Evolutionary conservation across 345 rosid genomes (phyloP), one percentile per base, ranked within the genome.

Genomic region (Hibiscus tridactylites): DNA sequence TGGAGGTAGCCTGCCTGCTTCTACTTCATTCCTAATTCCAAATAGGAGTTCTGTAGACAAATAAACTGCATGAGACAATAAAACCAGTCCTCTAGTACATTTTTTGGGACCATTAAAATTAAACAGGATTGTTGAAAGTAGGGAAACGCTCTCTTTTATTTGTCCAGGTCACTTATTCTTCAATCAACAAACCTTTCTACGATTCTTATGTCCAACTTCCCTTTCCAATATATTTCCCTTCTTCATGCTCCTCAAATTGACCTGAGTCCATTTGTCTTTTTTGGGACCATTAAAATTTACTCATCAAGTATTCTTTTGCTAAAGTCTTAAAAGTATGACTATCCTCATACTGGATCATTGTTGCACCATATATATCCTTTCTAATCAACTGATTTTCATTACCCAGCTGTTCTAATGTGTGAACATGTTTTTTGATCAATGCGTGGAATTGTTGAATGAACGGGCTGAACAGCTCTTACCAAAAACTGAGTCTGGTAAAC

Each of bases 1-100:
- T 44, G 86, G 77, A 71, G 97, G 86, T 77, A 95, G 74, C 83
- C 85, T 86, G 79, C 93, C 92, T 46, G 86, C 90, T 72, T 86
- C 91, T 52, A 75, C 77, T 87, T 88, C 95, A 84, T 82, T 86
- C 66, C 72, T 84, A 68, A 94, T 85, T 77, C 91, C 90, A 79
- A 85, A 80, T 24, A 94, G 80, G 72, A 94, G 86, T 76, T 91
- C 98, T 91, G 96, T 80, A 69, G 26, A 78, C 65, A 70, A 56
- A 71, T n/a, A 72, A 60, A 62, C 42, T 76, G 56, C 49, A 59
- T 68, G 31, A 75, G 79, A 73, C 46, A 24, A 71, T 62, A 39
- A 72, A 69, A 60, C 37, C 6, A 71, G 61, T 64, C 21, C 58
- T 57, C 10, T 60, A 60, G 16, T 52, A 9, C 16, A 56, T 5